A percentile compares a stretch with the other conserved stretches of the same genome.
These are phyloP conservation scores for Didymella arachidicola DNA, from an alignment of 2,329 filamentous ascomycete species.

Conservation along the genomic window DNA sequence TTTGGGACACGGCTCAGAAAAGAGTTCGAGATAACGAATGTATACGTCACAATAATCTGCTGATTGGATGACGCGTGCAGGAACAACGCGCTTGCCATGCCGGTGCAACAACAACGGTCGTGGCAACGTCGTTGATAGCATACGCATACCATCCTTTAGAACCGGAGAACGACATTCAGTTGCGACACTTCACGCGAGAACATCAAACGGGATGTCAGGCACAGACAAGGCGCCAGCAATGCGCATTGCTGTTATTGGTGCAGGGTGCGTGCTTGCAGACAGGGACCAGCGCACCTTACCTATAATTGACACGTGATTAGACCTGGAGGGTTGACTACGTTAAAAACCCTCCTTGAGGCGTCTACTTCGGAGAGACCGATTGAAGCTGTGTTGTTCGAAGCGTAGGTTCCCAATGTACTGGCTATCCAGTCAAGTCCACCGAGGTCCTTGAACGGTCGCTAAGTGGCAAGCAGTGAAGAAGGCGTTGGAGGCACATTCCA, in stretches of 20 bases:
- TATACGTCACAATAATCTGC: conserved; percentile 1
- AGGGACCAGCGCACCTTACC: neutral
- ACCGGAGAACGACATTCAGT: neutral
- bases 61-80: conserved; percentile 6
- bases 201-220: conserved; percentile 12
- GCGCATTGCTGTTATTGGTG: conserved; percentile 41
- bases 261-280: conserved; percentile 29
- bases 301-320: conserved; percentile 22
- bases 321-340: conserved; percentile 38
- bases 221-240: conserved; percentile 30
- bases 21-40: neutral
- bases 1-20: neutral
- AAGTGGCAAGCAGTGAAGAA: conserved; percentile 38
- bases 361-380: conserved; percentile 47
- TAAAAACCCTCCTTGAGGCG: conserved; percentile 44
- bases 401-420: conserved; percentile 22
- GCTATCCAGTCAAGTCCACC: neutral
- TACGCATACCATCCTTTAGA: neutral
- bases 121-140: neutral
- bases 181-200: too few relatives aligned
- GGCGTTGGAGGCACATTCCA: conserved; percentile 59
- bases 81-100: conserved; percentile 1
- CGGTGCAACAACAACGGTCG: conserved; percentile 2
- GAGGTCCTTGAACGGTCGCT: conserved; percentile 1
- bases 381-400: conserved; percentile 57